These are phyloP conservation scores for Sonneratia alba DNA, from an alignment of 345 rosid species.

Conservation along the genomic window DNA sequence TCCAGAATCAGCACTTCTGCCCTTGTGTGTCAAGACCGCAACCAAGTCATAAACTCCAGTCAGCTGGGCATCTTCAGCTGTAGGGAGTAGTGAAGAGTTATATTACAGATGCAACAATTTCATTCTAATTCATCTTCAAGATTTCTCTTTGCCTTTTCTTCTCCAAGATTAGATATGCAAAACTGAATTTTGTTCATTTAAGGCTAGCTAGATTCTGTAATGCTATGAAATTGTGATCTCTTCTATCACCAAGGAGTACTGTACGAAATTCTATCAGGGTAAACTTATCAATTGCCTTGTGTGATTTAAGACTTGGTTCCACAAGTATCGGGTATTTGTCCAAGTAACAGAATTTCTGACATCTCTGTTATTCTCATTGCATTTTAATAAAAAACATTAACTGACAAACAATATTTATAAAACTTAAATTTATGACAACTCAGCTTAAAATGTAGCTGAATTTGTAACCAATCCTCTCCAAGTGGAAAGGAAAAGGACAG, in stretches of 20 bases:
- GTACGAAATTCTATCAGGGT: background rate
- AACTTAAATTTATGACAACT: background rate
- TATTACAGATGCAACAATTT: background rate
- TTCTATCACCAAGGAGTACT: background rate
- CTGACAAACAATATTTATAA: background rate
- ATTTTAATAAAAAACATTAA: background rate
- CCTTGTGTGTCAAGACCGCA: conserved; percentile 90
- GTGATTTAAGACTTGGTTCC: background rate
- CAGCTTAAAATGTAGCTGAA: background rate
- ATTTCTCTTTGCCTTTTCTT: background rate
- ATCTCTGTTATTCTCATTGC: background rate
- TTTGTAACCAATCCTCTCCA: background rate
- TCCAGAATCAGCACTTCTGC: conserved; percentile 96
- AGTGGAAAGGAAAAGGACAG: background rate
- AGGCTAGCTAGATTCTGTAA: background rate
- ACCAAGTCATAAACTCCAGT: conserved; percentile 90
- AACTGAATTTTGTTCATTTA: background rate
- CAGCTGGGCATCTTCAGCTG: conserved; percentile 44
- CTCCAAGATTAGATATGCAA: background rate
- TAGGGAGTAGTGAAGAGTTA: background rate
- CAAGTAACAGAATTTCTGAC: background rate
- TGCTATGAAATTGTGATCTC: background rate
- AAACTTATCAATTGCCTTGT: background rate
- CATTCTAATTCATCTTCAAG: background rate
- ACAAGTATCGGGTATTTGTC: background rate